These are phyloP conservation scores for Fusarium annulatum DNA, from an alignment of 2,329 filamentous ascomycete species.

Conservation along the genomic window DNA sequence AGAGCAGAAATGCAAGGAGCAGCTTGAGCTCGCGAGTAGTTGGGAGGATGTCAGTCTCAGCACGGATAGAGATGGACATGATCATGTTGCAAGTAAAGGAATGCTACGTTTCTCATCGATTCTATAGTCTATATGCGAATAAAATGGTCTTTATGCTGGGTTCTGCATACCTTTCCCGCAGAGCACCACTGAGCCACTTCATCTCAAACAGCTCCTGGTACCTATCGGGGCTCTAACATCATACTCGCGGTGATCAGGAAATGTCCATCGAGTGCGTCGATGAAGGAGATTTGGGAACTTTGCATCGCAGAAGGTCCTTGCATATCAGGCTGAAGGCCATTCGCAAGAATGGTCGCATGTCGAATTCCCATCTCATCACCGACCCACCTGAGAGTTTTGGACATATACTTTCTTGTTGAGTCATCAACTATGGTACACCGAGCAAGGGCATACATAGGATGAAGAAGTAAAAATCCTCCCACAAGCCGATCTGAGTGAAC, in stretches of 20 bases:
- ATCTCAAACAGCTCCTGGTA: background rate
- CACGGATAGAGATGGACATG: background rate
- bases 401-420: background rate
- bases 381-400: background rate
- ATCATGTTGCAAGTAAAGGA: slow-evolving; percentile 10
- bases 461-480: background rate
- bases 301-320: slow-evolving; percentile 9
- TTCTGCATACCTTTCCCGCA: accelerated
- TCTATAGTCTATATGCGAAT: background rate
- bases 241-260: slow-evolving; percentile 15
- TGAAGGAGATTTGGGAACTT: background rate
- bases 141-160: too few species aligned
- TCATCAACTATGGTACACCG: slow-evolving; percentile 1
- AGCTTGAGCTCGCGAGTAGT: background rate
- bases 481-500: background rate
- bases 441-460: slow-evolving; percentile 7
- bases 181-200: accelerated
- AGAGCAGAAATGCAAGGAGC: slow-evolving; percentile 11
- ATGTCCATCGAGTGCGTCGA: slow-evolving; percentile 19
- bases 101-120: slow-evolving; percentile 8
- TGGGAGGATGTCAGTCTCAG: slow-evolving; percentile 10
- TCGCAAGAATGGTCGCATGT: background rate
- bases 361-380: slow-evolving; percentile 11
- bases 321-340: background rate
- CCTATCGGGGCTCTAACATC: background rate